Base-by-base conservation (phyloP, 1,284 basidiomycete species). In the Phylloboletellus chloephorus region DNA sequence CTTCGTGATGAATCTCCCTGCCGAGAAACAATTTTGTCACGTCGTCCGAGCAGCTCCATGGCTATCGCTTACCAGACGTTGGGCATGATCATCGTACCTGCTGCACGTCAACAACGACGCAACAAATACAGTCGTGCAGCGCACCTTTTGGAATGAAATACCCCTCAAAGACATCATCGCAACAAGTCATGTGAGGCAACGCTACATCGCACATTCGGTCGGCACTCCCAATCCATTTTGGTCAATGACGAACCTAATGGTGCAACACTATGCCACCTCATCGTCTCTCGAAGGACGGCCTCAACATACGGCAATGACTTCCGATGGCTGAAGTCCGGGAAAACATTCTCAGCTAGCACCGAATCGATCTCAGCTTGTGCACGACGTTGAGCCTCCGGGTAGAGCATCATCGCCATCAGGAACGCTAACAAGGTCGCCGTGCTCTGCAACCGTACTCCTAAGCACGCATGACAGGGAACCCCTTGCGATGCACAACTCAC, bases 121-220 rank as follows among this genome's bases (percentile, higher is more conserved):
- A 31, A 10, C 21, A 7, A 4, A 43, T 28, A 33, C 31, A 30
- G 7, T 32, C 31, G 2, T 34, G 23, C 2, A 21, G 3, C 48
- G 15, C 29, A 60, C 63, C 63, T 44, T 61, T 56, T 2, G 62
- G 63, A 33, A 61, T 61, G 19, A 54, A 51, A 35, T 63, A 55
- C 3, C 57, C 60, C 25, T 63, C 57, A 31, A 58, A 65, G 4
- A 60, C 39, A 33, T 62, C 60, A 30, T 62, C 53, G 22, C 39
- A 31, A 15, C 41, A 39, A 7, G 62, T 63, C 41, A 47, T 49
- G 20, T 52, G 63, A 21, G 60, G 57, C 13, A 65, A 31, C 34
- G 59, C 61, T 56, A 30, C 32, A 31, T 44, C 5, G 1, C 12
- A 28, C n/a, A 17, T 7, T 16, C 2, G 7, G 23, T 58, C 31